Base-by-base conservation (phyloP, 1,284 basidiomycete species). In the Rhodotorula glutinis region DNA sequence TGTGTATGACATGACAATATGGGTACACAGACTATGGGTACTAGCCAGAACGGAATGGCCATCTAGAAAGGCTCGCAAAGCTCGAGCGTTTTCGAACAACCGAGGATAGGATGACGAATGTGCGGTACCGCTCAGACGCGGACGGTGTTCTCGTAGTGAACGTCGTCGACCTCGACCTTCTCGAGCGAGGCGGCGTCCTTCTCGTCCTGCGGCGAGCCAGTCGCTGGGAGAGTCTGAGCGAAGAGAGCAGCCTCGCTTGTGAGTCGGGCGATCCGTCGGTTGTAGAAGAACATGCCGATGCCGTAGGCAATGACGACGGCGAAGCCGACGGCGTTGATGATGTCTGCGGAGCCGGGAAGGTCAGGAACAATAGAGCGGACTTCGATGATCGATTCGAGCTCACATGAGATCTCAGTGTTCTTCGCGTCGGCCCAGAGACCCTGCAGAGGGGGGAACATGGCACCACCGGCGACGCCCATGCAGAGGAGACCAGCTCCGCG, bases 371-470 rank as follows among this genome's bases (percentile, higher is more conserved):
- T 44, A 4, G 25, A n/a, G 7, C 5, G 13, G 16, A 11, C 13
- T 23, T 11, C 40, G 29, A 16, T 5, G 27, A n/a, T 10, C 11
- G 49, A 14, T 17, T 25, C n/a, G 55, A 54, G 57, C 47, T 53
- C 67, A 49, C 33, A 88, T 23, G 86, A 87, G 62, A 79, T 79
- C 55, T 81, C 78, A 60, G 83, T 83, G 72, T 80, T 82, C 67
- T 80, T 75, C 71, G 75, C 75, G 75, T 90, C 87, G 17, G 87
- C 87, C 60, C 90, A 80, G 14, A 83, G 82, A 38, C 84, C 88
- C 74, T 90, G 88, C 17, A 87, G 85, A 1, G 86, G 82, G 1
- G 89, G 88, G 78, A 85, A 88, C 83, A 87, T 88, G 27, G 88
- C 88, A 62, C 88, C 88, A 60, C 88, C 88, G 65, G 85, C 85